A percentile compares a stretch with the other conserved stretches of the same genome.
Conservation (phyloP, 768 basidiomycete species). For the Suillus cothurnatus region DNA sequence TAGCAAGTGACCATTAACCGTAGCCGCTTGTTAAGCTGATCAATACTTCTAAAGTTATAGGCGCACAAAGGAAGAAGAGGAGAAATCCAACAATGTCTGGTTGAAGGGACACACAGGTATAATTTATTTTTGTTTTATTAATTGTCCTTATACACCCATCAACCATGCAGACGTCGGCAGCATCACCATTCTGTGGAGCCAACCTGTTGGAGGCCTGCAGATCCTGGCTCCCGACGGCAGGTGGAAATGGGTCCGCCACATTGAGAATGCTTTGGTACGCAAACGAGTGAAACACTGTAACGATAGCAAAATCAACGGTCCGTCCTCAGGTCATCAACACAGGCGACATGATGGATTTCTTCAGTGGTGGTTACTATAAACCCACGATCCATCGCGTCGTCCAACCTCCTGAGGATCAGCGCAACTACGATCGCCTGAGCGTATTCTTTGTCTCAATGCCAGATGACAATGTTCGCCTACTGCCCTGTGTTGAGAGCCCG, state of each 20-base stretch:
- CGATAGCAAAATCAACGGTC: not conserved
- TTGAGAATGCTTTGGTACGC: constrained; percentile 46
- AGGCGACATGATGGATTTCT: constrained; percentile 50
- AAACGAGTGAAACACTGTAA: not conserved
- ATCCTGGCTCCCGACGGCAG: constrained; percentile 42
- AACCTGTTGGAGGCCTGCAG: constrained; percentile 49
- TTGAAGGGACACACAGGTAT: constrained; percentile 52
- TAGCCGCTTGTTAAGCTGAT: not conserved
- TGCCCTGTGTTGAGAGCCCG: constrained; percentile 43
- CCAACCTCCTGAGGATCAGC: constrained; percentile 51
- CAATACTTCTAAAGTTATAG: constrained; percentile 36
- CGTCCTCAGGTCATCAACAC: constrained; percentile 42
- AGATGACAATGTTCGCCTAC: constrained; percentile 46
- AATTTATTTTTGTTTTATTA: not conserved
- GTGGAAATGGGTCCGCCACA: constrained; percentile 50
- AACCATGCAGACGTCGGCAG: constrained; percentile 42
- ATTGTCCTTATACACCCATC: not conserved
- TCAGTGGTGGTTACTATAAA: constrained; percentile 50
- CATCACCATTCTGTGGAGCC: constrained; percentile 50
- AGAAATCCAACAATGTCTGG: constrained; percentile 48
- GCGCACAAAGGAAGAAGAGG: constrained; percentile 44
- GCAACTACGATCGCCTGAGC: constrained; percentile 44
- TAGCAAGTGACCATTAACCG: constrained; percentile 36
- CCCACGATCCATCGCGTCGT: constrained; percentile 53
- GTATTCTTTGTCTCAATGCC: constrained; percentile 49